Evolutionary conservation across 1,284 basidiomycete genomes (phyloP), one percentile per base, ranked within the genome.

Genomic region (Ganoderma leucocontextum): DNA sequence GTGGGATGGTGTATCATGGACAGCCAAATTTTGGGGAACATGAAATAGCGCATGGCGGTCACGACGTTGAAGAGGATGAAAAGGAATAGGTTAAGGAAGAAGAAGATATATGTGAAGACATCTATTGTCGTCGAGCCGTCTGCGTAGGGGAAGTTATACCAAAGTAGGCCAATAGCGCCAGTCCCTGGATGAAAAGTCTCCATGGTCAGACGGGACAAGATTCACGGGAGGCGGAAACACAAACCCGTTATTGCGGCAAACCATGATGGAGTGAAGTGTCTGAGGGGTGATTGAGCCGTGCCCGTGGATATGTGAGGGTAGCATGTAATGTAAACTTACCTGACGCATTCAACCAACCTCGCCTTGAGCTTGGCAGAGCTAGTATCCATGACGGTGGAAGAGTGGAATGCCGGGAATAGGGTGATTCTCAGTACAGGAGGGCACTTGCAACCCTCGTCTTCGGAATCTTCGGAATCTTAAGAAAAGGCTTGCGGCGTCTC

Each of bases 71-170:
- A 85, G 8, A 85, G 64, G 33, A 83, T 49, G 73, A 91, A 91
- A 1, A 90, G 72, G 12, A 82, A 58, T 15, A 89, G 76, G 72
- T 90, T 90, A 57, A 90, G 77, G 60, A 84, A 82, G 75, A 91
- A 88, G 66, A 89, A 76, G 55, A 85, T 78, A 22, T 78, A 75
- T 0, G 81, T 78, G 63, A 83, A 77, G 2, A 78, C 73, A 47
- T 76, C 74, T 47, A 83, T 75, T 41, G 78, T 33, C 6, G 68
- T 73, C 12, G 76, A 77, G 17, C 74, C 75, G 1, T 75, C 66
- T 3, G 79, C 79, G 52, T 85, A 85, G 12, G 84, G 83, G 52
- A 82, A 83, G 66, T 77, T 76, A 69, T 81, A 77, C 63, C 84
- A 76, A 19, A 85, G 70, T 38, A 80, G 72, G 29, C 82, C 79